Conservation (phyloP, 2,329 filamentous ascomycete genomes). For the Alternaria sp. region DNA sequence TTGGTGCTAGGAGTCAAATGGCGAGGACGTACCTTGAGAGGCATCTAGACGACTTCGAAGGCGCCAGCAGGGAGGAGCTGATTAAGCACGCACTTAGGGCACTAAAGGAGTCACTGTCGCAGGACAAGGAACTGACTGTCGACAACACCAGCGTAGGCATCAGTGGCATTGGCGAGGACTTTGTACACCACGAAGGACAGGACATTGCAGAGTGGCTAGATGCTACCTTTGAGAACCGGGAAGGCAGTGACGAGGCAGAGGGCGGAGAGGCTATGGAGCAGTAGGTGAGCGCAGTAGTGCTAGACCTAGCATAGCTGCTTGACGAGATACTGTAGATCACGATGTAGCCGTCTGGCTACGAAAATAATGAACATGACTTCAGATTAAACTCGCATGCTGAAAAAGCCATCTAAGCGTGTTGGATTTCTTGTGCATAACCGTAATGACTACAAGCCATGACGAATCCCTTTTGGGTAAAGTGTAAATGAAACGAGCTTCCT, state of each 20-base stretch:
- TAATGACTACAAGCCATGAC: too few species aligned
- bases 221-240: conserved; percentile 63
- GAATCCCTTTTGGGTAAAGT: neutral
- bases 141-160: conserved; percentile 95
- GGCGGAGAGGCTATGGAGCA: conserved; percentile 62
- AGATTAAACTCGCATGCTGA: neutral
- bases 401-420: neutral
- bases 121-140: conserved; percentile 96
- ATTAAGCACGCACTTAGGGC: conserved; percentile 89
- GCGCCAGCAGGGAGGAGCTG: conserved; percentile 80
- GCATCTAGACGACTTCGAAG: conserved; percentile 83
- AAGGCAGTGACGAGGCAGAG: conserved; percentile 48
- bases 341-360: conserved; percentile 25
- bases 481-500: neutral
- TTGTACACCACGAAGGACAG: conserved; percentile 89
- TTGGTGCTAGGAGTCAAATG: conserved; percentile 96
- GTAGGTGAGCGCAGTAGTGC: neutral
- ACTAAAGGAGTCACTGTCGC: conserved; percentile 91
- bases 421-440: too few species aligned
- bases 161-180: conserved; percentile 79
- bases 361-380: conserved; percentile 36
- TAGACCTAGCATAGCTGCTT: neutral
- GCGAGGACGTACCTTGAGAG: conserved; percentile 95
- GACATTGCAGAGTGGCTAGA: conserved; percentile 88
- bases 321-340: conserved; percentile 13